Conservation (phyloP, 345 rosid species). For the Diplotaxis tenuifolia region DNA sequence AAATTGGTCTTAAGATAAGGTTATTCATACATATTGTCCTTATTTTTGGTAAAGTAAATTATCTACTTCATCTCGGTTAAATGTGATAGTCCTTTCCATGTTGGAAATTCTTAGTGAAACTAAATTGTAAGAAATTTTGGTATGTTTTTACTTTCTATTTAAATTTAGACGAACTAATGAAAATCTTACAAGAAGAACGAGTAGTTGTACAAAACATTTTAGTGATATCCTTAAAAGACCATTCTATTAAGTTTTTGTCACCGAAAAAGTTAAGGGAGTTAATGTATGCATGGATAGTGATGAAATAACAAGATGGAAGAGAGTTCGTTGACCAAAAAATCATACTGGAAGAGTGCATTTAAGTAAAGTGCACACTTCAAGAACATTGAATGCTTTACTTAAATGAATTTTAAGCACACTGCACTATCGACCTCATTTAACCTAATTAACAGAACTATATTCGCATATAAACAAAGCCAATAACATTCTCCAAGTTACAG, state of each 20-base stretch:
- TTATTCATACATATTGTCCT: not conserved
- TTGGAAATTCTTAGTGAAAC: too few relatives aligned
- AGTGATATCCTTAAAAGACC: too few relatives aligned
- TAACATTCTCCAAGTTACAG: conserved; percentile 6
- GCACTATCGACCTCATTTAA: conserved; percentile 5
- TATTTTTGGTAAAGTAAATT: too few relatives aligned
- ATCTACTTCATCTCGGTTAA: too few relatives aligned
- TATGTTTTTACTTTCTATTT: too few relatives aligned
- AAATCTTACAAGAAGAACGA: too few relatives aligned
- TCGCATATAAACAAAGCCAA: not conserved
- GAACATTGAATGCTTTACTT: conserved; percentile 32
- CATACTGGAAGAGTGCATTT: conserved; percentile 11
- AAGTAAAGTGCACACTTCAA: conserved; percentile 33
- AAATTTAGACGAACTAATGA: too few relatives aligned
- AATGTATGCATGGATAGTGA: not conserved
- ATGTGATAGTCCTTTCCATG: too few relatives aligned
- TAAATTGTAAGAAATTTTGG: too few relatives aligned
- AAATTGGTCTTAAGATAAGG: not conserved
- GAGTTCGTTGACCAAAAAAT: not conserved
- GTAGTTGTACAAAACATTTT: too few relatives aligned
- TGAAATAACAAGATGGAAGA: not conserved
- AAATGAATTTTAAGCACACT: conserved; percentile 29
- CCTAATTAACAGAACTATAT: not conserved
- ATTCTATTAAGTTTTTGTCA: not conserved
- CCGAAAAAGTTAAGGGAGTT: not conserved